These are phyloP conservation scores for Zymoseptoria pseudotritici DNA, from an alignment of 2,329 filamentous ascomycete genomes.

Conservation along the genomic window DNA sequence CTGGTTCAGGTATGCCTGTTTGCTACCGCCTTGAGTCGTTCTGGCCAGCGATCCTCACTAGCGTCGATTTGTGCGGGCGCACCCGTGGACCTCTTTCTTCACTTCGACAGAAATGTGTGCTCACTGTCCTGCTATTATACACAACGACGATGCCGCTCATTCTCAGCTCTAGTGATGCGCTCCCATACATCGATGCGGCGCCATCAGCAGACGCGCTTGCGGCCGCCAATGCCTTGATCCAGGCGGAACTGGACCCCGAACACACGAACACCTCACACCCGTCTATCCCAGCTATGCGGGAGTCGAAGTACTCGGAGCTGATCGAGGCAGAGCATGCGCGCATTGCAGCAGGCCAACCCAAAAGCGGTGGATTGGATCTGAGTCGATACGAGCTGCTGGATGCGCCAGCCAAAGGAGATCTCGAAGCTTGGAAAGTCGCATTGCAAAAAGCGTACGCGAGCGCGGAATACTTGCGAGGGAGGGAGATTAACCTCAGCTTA, in stretches of 20 bases:
- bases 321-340: conserved; percentile 62
- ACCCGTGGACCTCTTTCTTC: neutral
- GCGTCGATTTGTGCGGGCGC: neutral
- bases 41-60: neutral
- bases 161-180: conserved; percentile 65
- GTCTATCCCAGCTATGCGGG: conserved; percentile 47
- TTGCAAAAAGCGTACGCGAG: conserved; percentile 52
- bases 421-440: conserved; percentile 43
- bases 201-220: conserved; percentile 57
- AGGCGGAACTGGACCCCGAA: conserved; percentile 52
- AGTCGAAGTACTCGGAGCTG: conserved; percentile 56
- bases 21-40: neutral
- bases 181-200: conserved; percentile 76
- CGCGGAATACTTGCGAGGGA: conserved; percentile 49
- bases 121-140: neutral
- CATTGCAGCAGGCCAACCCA: conserved; percentile 46
- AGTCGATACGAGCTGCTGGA: conserved; percentile 76
- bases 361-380: conserved; percentile 58
- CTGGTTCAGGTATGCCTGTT: neutral
- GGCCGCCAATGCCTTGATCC: conserved; percentile 62
- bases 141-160: conserved; percentile 54
- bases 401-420: conserved; percentile 40
- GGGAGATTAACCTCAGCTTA: conserved; percentile 59
- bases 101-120: neutral
- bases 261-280: conserved; percentile 48